A percentile compares a stretch with the other conserved stretches of the same genome.
phyloP scores from a whole-genome alignment of 257 asterid species.

The Plantago major region DNA sequence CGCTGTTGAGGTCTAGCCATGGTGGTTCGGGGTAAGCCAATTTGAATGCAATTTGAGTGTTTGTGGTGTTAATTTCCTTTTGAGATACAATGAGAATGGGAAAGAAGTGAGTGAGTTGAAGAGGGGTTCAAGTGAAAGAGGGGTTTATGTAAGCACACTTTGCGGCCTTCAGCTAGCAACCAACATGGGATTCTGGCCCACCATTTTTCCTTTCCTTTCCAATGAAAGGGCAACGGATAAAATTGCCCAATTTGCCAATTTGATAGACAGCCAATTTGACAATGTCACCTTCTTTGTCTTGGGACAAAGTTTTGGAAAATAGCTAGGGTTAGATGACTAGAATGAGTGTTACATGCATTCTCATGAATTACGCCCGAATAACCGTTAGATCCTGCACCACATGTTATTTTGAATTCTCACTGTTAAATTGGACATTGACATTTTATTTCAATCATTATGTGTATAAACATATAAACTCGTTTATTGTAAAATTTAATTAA shows the following conservation, averaged over 20 bases:
- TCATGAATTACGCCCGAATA: too few species aligned
- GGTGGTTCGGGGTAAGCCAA: not conserved
- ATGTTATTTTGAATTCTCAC: too few species aligned
- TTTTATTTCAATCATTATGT: too few species aligned
- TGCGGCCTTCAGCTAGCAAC: slow-evolving; percentile 56
- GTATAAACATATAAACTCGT: too few species aligned
- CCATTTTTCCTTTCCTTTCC: slow-evolving; percentile 26
- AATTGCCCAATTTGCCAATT: not conserved
- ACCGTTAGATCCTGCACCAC: too few species aligned
- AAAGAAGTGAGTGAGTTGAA: not conserved
- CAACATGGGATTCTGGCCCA: slow-evolving; percentile 43
- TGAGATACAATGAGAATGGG: slow-evolving; percentile 7
- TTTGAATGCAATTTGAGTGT: not conserved
- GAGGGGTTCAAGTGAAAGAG: slow-evolving; percentile 5
- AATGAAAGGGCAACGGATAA: slow-evolving; percentile 7
- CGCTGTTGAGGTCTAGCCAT: slow-evolving; percentile 77
- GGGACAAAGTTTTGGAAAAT: too few species aligned
- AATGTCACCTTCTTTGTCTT: too few species aligned
- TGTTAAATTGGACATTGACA: too few species aligned
- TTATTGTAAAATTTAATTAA: too few species aligned
- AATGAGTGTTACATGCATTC: too few species aligned
- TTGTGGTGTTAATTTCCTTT: slow-evolving; percentile 16
- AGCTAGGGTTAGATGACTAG: too few species aligned
- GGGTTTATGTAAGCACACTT: slow-evolving; percentile 51
- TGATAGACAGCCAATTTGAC: too few species aligned